These are phyloP conservation scores for Punctularia strigosozonata DNA, from an alignment of 768 basidiomycete species.

Conservation along the genomic window DNA sequence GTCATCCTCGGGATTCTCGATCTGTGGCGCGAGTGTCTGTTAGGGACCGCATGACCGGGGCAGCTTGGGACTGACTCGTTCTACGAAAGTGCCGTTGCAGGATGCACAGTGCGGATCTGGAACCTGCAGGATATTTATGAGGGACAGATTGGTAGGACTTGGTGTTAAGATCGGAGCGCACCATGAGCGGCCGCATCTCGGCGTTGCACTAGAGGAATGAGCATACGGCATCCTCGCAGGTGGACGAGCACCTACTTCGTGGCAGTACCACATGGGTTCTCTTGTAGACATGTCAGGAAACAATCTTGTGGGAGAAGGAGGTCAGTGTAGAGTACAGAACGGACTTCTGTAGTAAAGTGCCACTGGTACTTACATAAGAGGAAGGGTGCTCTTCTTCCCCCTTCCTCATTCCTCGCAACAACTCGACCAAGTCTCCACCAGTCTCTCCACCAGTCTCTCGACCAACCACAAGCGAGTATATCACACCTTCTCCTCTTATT, in stretches of 20 bases:
- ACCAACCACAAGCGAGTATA: constrained; percentile 4
- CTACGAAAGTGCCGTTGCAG: constrained; percentile 74
- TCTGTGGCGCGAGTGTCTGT: constrained; percentile 26
- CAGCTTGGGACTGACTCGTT: constrained; percentile 38
- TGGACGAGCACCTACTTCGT: constrained; percentile 34
- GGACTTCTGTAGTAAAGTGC: too few species aligned
- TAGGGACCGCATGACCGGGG: neutral
- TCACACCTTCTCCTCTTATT: constrained; percentile 4
- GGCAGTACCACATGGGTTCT: constrained; percentile 73
- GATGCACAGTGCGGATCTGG: constrained; percentile 79
- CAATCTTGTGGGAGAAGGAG: constrained; percentile 6
- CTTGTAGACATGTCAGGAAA: constrained; percentile 50
- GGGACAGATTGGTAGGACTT: constrained; percentile 4
- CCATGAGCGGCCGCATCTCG: constrained; percentile 85
- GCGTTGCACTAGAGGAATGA: constrained; percentile 53
- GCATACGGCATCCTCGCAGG: neutral
- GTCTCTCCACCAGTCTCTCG: constrained; percentile 1
- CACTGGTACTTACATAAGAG: too few species aligned
- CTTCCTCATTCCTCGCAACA: neutral
- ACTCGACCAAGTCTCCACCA: neutral
- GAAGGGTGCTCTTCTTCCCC: neutral
- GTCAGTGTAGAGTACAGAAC: too few species aligned
- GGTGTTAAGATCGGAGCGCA: constrained; percentile 17
- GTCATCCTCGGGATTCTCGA: constrained; percentile 66
- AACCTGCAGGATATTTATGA: constrained; percentile 28